These are phyloP conservation scores for Usnea hakonensis DNA, from an alignment of 495 filamentous ascomycete species.

Conservation along the genomic window DNA sequence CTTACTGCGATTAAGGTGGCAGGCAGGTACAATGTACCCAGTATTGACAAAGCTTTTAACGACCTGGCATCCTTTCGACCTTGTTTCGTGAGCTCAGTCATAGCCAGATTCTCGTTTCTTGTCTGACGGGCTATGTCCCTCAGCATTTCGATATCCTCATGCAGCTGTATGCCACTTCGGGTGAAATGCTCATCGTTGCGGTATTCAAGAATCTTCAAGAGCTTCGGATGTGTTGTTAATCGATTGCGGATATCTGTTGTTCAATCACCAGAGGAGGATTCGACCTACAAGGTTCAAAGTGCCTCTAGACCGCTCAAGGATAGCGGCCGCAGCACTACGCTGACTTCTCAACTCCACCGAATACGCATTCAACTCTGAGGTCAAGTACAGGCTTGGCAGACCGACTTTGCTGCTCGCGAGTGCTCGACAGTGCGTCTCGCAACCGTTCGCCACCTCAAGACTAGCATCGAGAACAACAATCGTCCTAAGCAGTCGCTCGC, in stretches of 20 bases:
- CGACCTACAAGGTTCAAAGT: slow-evolving; percentile 14
- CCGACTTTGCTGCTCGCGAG: not conserved
- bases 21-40: slow-evolving; percentile 12
- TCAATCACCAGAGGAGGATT: too few relatives aligned
- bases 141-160: slow-evolving; percentile 10
- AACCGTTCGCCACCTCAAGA: slow-evolving; percentile 12
- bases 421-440: not conserved
- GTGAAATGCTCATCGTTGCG: slow-evolving; percentile 10
- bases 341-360: slow-evolving; percentile 10
- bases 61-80: slow-evolving; percentile 11
- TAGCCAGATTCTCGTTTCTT: slow-evolving; percentile 8
- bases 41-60: slow-evolving; percentile 12
- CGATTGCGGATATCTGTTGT: too few relatives aligned
- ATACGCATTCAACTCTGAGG: slow-evolving; percentile 8
- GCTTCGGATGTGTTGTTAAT: too few relatives aligned
- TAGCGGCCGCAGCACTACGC: not conserved
- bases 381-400: not conserved
- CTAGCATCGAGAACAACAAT: slow-evolving; percentile 10
- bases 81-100: slow-evolving; percentile 7
- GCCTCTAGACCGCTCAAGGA: slow-evolving; percentile 6
- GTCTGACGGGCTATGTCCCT: slow-evolving; percentile 10
- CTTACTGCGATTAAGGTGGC: slow-evolving; percentile 15
- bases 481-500: slow-evolving; percentile 8
- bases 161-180: slow-evolving; percentile 4
- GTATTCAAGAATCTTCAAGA: slow-evolving; percentile 17